A percentile compares a stretch with the other conserved stretches of the same genome.
These are phyloP conservation scores for Mrakia gelida DNA, from an alignment of 768 basidiomycete genomes.

Conservation along the genomic window DNA sequence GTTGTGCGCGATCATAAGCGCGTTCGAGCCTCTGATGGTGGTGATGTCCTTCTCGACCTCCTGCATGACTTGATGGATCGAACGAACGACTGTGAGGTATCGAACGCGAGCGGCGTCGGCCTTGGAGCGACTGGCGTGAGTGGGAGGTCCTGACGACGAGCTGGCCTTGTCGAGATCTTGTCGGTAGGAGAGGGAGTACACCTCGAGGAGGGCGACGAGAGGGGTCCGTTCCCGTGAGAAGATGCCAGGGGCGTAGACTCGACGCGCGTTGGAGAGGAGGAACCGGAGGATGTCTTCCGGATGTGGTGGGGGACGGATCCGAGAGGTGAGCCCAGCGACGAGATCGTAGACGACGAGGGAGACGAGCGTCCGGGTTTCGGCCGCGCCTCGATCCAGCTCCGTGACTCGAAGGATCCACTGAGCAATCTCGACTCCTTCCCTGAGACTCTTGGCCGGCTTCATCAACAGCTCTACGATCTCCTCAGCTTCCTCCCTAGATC, in stretches of 20 bases:
- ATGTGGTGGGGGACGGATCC: background rate
- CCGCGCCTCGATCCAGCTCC: background rate
- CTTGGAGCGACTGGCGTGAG: background rate
- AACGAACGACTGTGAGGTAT: background rate
- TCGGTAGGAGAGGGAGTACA: background rate
- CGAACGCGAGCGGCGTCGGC: background rate
- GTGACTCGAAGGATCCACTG: background rate
- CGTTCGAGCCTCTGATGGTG: background rate
- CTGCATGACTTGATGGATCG: background rate
- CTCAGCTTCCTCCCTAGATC: background rate
- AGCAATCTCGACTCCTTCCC: background rate
- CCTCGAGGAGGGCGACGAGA: background rate
- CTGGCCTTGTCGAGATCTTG: too few relatives aligned
- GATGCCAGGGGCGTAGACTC: background rate
- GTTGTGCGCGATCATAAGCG: background rate
- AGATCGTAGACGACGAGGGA: background rate
- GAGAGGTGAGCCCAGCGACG: background rate
- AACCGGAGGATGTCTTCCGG: background rate
- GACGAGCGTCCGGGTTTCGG: background rate
- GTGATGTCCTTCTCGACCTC: background rate
- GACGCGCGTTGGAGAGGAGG: background rate
- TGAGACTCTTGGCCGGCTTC: background rate
- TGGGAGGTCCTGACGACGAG: background rate
- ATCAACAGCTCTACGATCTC: background rate
- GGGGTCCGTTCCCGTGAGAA: background rate